These are phyloP conservation scores for Penicillium ucsense DNA, from an alignment of 495 filamentous ascomycete species.

Conservation along the genomic window DNA sequence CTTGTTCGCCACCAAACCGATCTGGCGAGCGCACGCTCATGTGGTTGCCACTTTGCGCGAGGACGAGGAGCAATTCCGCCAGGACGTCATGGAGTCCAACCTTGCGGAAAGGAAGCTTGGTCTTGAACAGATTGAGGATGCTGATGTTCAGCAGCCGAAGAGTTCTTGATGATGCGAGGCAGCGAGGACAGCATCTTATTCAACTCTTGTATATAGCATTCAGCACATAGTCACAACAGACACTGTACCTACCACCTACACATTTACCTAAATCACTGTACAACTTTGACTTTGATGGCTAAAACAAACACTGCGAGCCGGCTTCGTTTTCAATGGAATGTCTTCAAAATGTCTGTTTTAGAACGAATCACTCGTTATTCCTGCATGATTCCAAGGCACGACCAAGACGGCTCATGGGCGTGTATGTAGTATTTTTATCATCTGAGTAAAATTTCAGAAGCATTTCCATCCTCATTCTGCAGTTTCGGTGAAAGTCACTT, in stretches of 20 bases:
- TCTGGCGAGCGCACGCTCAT: slow-evolving; percentile 41
- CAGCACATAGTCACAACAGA: not conserved
- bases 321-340: too few relatives aligned
- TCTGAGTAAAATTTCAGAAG: too few relatives aligned
- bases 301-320: too few relatives aligned
- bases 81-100: slow-evolving; percentile 25
- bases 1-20: slow-evolving; percentile 48
- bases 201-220: not conserved
- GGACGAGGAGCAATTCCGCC: slow-evolving; percentile 28
- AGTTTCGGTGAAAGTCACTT: too few relatives aligned
- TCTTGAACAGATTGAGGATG: slow-evolving; percentile 13
- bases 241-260: not conserved
- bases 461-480: too few relatives aligned
- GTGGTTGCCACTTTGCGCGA: slow-evolving; percentile 21
- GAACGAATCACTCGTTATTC: too few relatives aligned
- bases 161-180: slow-evolving; percentile 9
- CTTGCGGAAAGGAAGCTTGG: slow-evolving; percentile 10
- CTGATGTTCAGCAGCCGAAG: not conserved
- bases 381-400: too few relatives aligned
- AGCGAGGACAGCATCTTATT: not conserved
- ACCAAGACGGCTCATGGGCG: too few relatives aligned
- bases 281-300: too few relatives aligned
- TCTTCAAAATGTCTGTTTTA: too few relatives aligned
- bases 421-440: too few relatives aligned
- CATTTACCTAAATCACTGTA: too few relatives aligned